These are phyloP conservation scores for Rosa lucieae DNA, from an alignment of 306 rosid genomes.

Conservation along the genomic window DNA sequence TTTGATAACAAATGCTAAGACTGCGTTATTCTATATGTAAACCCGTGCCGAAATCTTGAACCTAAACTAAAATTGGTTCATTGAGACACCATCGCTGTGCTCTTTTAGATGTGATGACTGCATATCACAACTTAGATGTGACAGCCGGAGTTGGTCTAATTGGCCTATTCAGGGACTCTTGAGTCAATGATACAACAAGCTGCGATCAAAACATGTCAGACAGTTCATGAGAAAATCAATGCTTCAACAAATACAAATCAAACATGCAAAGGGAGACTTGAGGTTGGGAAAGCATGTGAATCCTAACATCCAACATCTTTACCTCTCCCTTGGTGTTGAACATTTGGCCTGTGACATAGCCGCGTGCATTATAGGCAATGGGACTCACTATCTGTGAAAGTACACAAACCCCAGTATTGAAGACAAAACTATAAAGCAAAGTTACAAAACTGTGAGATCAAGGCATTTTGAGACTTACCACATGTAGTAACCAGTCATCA, in stretches of 20 bases:
- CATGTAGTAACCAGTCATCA: slow-evolving; percentile 86
- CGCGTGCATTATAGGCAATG: slow-evolving; percentile 60
- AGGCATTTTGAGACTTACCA: slow-evolving; percentile 45
- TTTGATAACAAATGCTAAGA: not conserved
- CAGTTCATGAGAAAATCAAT: slow-evolving; percentile 9
- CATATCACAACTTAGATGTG: slow-evolving; percentile 58
- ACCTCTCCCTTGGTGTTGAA: slow-evolving; percentile 92
- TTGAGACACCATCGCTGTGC: not conserved
- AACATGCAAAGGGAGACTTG: not conserved
- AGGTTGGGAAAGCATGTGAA: not conserved
- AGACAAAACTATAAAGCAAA: not conserved
- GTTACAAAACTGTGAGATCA: not conserved
- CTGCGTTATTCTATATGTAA: not conserved
- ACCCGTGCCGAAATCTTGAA: not conserved
- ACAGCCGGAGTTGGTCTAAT: slow-evolving; percentile 27
- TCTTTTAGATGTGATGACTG: not conserved
- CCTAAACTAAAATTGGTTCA: not conserved
- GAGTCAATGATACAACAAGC: slow-evolving; percentile 61
- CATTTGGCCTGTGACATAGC: slow-evolving; percentile 70
- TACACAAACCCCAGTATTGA: slow-evolving; percentile 28
- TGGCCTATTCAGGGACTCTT: slow-evolving; percentile 75
- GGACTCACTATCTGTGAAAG: slow-evolving; percentile 59
- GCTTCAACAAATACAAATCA: not conserved
- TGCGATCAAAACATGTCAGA: slow-evolving; percentile 24
- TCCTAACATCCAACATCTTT: slow-evolving; percentile 9